These are phyloP conservation scores for Platismatia glauca DNA, from an alignment of 495 filamentous ascomycete genomes.

Conservation along the genomic window DNA sequence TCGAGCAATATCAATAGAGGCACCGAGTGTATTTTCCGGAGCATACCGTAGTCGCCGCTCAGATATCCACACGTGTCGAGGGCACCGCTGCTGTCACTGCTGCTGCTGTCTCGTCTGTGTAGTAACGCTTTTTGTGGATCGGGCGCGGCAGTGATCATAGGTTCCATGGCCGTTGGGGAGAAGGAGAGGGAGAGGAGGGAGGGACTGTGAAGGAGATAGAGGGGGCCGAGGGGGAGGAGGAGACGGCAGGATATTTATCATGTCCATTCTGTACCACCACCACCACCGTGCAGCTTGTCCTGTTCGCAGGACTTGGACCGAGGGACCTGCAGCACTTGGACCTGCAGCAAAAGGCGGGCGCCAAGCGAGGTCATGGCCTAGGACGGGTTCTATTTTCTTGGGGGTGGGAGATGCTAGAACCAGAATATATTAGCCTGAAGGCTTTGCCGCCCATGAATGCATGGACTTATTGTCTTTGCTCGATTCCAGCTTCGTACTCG, in stretches of 20 bases:
- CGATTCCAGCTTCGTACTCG: no score
- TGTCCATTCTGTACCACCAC: no score
- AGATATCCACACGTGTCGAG: conserved; percentile 9
- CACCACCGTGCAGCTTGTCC: no score
- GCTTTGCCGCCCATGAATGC: conserved; percentile 6
- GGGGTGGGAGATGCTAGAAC: background rate
- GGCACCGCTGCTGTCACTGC: conserved; percentile 3
- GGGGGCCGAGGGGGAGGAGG: no score
- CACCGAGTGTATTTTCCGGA: background rate
- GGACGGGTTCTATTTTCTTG: background rate
- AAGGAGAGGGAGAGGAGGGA: background rate
- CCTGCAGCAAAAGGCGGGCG: no score
- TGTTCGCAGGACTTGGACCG: no score
- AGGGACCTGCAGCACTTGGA: no score
- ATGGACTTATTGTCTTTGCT: no score
- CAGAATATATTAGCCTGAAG: background rate
- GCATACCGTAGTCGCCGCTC: conserved; percentile 11
- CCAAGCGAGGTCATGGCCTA: background rate
- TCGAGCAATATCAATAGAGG: conserved; percentile 1
- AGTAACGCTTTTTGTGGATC: background rate
- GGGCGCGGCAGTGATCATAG: conserved; percentile 7
- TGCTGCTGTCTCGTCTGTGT: conserved; percentile 7
- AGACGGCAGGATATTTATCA: no score
- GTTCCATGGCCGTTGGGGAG: background rate
- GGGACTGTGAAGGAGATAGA: background rate